phyloP scores from a whole-genome alignment of 2,329 filamentous ascomycete species.

The Blastomyces gilchristii region DNA sequence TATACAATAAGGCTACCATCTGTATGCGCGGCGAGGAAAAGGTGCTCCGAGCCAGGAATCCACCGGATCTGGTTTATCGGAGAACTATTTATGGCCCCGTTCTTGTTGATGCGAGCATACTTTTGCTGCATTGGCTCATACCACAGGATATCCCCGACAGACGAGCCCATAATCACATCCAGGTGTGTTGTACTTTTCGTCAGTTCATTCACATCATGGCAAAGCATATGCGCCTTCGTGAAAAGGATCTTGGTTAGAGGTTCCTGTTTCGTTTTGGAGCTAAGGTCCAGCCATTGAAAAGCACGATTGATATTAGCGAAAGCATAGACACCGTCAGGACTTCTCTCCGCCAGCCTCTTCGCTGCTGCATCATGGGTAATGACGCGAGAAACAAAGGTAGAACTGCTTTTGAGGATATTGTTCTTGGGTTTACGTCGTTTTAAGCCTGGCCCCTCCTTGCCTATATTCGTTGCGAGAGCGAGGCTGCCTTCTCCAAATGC shows the following conservation, averaged over 20 bases:
- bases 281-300: conserved; percentile 91
- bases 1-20: conserved; percentile 88
- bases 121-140: conserved; percentile 95
- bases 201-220: conserved; percentile 78
- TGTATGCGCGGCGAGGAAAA: conserved; percentile 86
- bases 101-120: conserved; percentile 93
- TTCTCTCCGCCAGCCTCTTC: conserved; percentile 70
- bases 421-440: conserved; percentile 94
- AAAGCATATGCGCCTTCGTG: conserved; percentile 89
- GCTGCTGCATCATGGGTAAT: conserved; percentile 75
- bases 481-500: conserved; percentile 82
- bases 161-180: conserved; percentile 91
- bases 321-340: conserved; percentile 68
- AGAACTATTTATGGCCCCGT: conserved; percentile 78
- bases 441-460: conserved; percentile 51
- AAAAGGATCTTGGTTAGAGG: conserved; percentile 94
- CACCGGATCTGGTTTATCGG: conserved; percentile 81
- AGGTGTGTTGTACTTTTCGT: conserved; percentile 74
- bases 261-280: conserved; percentile 60
- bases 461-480: conserved; percentile 51
- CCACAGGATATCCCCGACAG: conserved; percentile 95
- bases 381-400: conserved; percentile 93
- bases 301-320: conserved; percentile 95
- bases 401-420: conserved; percentile 97
- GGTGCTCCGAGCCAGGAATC: conserved; percentile 86